A percentile compares a stretch with the other conserved stretches of the same genome.
These are phyloP conservation scores for Escovopsis sp. DNA, from an alignment of 2,329 filamentous ascomycete genomes.

Conservation along the genomic window DNA sequence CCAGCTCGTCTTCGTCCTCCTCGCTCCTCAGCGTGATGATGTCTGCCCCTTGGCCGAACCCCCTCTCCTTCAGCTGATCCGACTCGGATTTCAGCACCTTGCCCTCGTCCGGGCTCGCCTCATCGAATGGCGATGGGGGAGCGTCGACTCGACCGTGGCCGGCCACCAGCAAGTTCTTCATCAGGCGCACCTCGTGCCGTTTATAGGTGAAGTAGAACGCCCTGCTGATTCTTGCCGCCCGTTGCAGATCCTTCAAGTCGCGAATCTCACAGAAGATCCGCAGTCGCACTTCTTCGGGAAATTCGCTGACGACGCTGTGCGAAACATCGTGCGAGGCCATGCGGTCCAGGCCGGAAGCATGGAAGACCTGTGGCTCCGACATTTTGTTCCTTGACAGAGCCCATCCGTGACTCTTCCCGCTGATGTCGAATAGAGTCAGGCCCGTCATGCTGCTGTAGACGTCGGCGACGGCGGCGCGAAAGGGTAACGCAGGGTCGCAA, in stretches of 20 bases:
- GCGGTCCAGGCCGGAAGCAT: slow-evolving; percentile 14
- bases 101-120: slow-evolving; percentile 15
- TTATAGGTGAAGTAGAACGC: slow-evolving; percentile 31
- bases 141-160: slow-evolving; percentile 5
- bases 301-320: slow-evolving; percentile 19
- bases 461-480: slow-evolving; percentile 32
- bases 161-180: slow-evolving; percentile 21
- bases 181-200: slow-evolving; percentile 26
- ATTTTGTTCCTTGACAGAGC: slow-evolving; percentile 27
- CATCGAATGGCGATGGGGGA: slow-evolving; percentile 11
- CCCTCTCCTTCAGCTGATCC: slow-evolving; percentile 15
- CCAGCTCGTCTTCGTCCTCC: slow-evolving; percentile 15
- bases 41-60: slow-evolving; percentile 13
- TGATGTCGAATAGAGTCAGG: slow-evolving; percentile 33
- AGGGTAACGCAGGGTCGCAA: slow-evolving; percentile 34
- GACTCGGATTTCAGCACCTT: slow-evolving; percentile 20
- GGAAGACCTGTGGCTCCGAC: slow-evolving; percentile 21
- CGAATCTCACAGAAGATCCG: slow-evolving; percentile 26
- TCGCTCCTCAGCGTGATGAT: slow-evolving; percentile 17
- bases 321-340: slow-evolving; percentile 19
- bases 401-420: slow-evolving; percentile 34
- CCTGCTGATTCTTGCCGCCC: slow-evolving; percentile 26
- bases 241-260: slow-evolving; percentile 26
- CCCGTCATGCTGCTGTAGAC: slow-evolving; percentile 37
- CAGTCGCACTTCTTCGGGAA: slow-evolving; percentile 23